phyloP scores from a whole-genome alignment of 2,329 filamentous ascomycete species.

The Bipolaris zeicola region DNA sequence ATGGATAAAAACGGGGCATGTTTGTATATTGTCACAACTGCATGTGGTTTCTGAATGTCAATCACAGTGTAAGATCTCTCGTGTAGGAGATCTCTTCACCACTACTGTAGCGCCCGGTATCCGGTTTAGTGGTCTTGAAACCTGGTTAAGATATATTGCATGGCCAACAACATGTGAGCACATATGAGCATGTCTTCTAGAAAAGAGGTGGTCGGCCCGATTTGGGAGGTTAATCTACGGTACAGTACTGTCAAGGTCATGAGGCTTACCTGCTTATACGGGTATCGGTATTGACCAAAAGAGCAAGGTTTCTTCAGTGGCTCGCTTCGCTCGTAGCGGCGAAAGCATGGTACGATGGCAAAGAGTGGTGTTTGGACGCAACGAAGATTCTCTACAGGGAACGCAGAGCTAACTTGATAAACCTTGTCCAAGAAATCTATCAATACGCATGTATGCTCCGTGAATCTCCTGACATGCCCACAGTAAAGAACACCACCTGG shows the following conservation, averaged over 20 bases:
- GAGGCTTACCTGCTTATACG: slow-evolving; percentile 24
- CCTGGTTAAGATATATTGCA: slow-evolving; percentile 29
- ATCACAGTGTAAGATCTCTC: neutral
- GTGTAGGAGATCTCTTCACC: neutral
- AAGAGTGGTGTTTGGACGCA: neutral
- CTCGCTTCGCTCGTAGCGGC: slow-evolving; percentile 8
- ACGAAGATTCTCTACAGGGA: neutral
- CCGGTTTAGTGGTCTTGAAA: slow-evolving; percentile 24
- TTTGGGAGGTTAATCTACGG: slow-evolving; percentile 26
- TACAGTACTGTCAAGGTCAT: slow-evolving; percentile 19
- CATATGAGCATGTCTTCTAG: slow-evolving; percentile 29
- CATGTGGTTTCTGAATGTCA: neutral
- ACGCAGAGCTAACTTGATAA: neutral
- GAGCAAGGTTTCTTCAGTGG: slow-evolving; percentile 1
- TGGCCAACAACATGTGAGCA: slow-evolving; percentile 16
- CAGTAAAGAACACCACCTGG: neutral
- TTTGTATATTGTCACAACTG: neutral
- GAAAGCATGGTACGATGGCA: neutral
- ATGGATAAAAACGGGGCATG: neutral
- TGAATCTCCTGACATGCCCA: neutral
- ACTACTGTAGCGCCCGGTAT: slow-evolving; percentile 4
- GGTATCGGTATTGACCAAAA: neutral
- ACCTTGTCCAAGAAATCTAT: neutral
- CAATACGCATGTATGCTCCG: neutral
- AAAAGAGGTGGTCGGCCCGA: slow-evolving; percentile 21